Evolutionary conservation across 768 basidiomycete genomes (phyloP).

Genomic region (Boletus huronensis): DNA sequence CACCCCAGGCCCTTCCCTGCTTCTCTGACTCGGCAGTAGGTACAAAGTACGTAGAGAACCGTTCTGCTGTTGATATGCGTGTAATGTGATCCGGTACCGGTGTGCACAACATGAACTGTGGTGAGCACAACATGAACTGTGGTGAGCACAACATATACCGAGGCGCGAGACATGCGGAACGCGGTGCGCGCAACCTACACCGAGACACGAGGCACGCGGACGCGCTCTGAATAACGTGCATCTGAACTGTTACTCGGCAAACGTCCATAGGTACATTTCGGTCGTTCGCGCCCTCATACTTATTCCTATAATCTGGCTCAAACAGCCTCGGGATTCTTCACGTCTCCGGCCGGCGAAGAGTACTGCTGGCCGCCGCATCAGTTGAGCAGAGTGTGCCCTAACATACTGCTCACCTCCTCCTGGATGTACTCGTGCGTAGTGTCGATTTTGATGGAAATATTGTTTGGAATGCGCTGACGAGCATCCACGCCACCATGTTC

Average conservation of each 20-base stretch:
- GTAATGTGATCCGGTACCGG: too few species aligned
- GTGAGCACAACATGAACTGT: too few species aligned
- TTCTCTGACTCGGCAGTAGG: too few species aligned
- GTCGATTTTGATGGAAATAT: conserved; percentile 61
- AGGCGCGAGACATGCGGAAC: neutral
- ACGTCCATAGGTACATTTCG: too few species aligned
- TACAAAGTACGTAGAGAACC: too few species aligned
- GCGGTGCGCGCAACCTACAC: too few species aligned
- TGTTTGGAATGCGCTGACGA: conserved; percentile 28
- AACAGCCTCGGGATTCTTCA: conserved; percentile 5
- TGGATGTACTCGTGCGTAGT: conserved; percentile 51
- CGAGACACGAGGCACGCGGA: too few species aligned
- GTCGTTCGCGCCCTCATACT: neutral
- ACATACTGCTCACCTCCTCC: conserved; percentile 30
- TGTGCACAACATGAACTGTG: too few species aligned
- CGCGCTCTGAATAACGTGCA: too few species aligned
- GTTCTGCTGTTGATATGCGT: too few species aligned
- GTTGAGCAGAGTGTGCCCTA: neutral
- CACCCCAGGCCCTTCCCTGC: too few species aligned
- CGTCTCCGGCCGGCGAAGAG: neutral
- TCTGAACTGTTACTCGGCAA: too few species aligned
- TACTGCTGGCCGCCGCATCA: neutral
- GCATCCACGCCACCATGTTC: neutral
- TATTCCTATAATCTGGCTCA: neutral
- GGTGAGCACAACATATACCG: neutral